Evolutionary conservation across 2,329 filamentous ascomycete genomes (phyloP).

Genomic region (Trichoderma harzianum): DNA sequence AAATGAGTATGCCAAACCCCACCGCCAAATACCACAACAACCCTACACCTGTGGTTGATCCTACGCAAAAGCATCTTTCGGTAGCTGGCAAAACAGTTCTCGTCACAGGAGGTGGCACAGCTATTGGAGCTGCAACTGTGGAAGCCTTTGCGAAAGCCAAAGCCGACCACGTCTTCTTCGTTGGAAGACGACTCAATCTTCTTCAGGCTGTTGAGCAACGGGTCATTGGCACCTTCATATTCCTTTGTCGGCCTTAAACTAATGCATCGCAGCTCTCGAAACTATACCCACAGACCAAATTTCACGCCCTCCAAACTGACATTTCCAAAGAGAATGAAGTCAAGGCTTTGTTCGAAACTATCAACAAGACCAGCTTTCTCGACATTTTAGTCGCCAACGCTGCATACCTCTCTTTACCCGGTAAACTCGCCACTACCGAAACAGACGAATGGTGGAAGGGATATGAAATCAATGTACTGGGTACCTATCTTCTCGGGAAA

Average conservation of each 20-base stretch:
- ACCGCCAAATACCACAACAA: not conserved
- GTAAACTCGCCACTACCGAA: not conserved
- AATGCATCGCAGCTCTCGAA: not conserved
- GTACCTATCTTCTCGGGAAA: not conserved
- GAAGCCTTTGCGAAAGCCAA: conserved; percentile 5
- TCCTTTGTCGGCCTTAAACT: not conserved
- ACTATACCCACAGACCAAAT: not conserved
- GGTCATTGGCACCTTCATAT: not conserved
- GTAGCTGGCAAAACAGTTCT: not conserved
- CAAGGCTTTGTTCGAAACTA: not conserved
- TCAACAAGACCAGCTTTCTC: conserved; percentile 3
- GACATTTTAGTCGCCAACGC: conserved; percentile 4
- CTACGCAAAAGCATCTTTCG: conserved; percentile 1
- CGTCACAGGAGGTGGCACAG: not conserved
- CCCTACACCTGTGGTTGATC: not conserved
- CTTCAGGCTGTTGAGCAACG: not conserved
- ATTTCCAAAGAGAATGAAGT: not conserved
- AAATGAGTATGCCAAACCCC: not conserved
- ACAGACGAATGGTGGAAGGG: conserved; percentile 7
- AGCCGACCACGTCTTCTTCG: not conserved
- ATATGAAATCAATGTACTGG: conserved; percentile 1
- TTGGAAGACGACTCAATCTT: not conserved
- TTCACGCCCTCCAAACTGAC: not conserved
- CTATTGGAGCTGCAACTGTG: not conserved
- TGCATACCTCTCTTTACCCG: not conserved